Conservation (phyloP, 768 basidiomycete species). For the Chalciporus piperatus region DNA sequence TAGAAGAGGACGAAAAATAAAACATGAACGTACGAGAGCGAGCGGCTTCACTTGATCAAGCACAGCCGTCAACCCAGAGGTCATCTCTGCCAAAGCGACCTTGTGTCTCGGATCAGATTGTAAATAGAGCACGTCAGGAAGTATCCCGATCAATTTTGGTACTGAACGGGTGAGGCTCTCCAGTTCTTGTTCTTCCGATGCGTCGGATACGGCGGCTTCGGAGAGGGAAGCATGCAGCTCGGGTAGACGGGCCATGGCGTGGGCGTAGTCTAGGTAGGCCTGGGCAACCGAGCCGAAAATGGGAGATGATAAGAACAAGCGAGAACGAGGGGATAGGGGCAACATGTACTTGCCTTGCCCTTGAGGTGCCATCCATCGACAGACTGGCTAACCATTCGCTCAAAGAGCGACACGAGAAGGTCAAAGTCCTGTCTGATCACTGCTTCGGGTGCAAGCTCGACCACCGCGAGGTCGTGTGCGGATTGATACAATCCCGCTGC, state of each 20-base stretch:
- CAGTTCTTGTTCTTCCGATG: slow-evolving; percentile 47
- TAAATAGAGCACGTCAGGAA: slow-evolving; percentile 67
- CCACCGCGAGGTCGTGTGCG: slow-evolving; percentile 82
- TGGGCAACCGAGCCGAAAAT: slow-evolving; percentile 24
- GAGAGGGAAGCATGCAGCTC: slow-evolving; percentile 46
- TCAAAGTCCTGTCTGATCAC: slow-evolving; percentile 56
- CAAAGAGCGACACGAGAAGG: slow-evolving; percentile 68
- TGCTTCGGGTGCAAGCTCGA: slow-evolving; percentile 86
- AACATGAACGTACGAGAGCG: slow-evolving; percentile 48
- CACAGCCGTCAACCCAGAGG: slow-evolving; percentile 53
- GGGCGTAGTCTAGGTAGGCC: slow-evolving; percentile 72
- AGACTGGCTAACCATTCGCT: slow-evolving; percentile 50
- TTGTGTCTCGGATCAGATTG: slow-evolving; percentile 59
- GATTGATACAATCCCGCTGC: slow-evolving; percentile 64
- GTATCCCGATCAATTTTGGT: slow-evolving; percentile 61
- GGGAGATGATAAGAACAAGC: slow-evolving; percentile 2
- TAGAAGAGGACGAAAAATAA: not conserved
- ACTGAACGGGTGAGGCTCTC: slow-evolving; percentile 58
- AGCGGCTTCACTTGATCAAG: slow-evolving; percentile 61
- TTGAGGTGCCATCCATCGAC: slow-evolving; percentile 80
- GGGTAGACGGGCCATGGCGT: slow-evolving; percentile 59
- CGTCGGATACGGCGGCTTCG: slow-evolving; percentile 44
- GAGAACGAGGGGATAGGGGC: not conserved
- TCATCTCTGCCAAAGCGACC: slow-evolving; percentile 73
- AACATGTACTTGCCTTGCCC: slow-evolving; percentile 60